Percentiles rank a stretch among this genome's conserved stretches.
Conservation (phyloP, 1,284 basidiomycete genomes). For the Cutaneotrichosporon cyanovorans region DNA sequence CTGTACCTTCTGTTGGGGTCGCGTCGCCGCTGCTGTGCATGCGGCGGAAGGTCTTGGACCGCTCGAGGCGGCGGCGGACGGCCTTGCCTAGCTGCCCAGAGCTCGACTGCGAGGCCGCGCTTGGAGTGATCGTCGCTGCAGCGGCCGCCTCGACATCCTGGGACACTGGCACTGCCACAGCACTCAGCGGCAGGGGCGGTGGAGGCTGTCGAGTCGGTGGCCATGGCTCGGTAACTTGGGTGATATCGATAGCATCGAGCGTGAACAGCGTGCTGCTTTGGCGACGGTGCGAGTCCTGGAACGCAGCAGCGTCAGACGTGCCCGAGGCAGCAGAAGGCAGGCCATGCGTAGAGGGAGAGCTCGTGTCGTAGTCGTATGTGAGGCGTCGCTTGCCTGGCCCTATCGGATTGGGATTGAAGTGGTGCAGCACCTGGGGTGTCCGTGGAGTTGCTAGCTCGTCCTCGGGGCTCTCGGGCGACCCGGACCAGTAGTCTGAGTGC, state of each 20-base stretch:
- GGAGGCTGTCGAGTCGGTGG: too few relatives aligned
- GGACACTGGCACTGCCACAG: neutral
- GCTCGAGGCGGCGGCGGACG: slow-evolving; percentile 6
- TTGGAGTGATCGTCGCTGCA: neutral
- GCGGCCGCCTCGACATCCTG: neutral
- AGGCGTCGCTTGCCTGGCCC: neutral
- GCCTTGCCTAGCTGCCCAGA: slow-evolving; percentile 1
- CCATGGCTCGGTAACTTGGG: neutral
- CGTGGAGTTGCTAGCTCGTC: slow-evolving; percentile 7
- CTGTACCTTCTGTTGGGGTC: neutral
- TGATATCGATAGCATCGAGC: slow-evolving; percentile 1
- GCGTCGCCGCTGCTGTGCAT: neutral
- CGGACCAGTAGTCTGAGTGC: neutral
- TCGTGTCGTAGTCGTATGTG: neutral
- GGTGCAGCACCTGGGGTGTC: slow-evolving; percentile 4
- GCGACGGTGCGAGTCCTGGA: neutral
- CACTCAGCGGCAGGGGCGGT: too few relatives aligned
- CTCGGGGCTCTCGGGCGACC: slow-evolving; percentile 7
- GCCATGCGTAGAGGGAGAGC: neutral
- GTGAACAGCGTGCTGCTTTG: slow-evolving; percentile 3
- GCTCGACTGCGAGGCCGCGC: neutral
- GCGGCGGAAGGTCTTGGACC: slow-evolving; percentile 4
- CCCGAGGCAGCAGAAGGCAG: too few relatives aligned
- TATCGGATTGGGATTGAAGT: neutral
- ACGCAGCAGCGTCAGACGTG: too few relatives aligned